Percentiles rank a stretch among this genome's conserved stretches.
These are phyloP conservation scores for Trichoderma sp. DNA, from an alignment of 2,329 filamentous ascomycete genomes.

Conservation along the genomic window DNA sequence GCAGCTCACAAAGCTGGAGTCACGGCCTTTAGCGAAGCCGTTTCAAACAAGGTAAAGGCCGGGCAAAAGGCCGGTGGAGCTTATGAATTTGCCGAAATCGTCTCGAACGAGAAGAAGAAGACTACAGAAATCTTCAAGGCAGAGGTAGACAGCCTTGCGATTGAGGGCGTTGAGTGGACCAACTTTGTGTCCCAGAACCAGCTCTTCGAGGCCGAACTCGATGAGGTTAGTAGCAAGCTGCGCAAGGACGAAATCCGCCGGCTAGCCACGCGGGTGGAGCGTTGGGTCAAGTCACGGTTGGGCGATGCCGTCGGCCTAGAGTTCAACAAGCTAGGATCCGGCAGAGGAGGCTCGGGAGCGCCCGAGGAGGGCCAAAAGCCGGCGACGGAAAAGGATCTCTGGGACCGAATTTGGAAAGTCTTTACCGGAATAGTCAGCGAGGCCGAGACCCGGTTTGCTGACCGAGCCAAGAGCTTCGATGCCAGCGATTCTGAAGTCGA, in stretches of 20 bases:
- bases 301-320: constrained; percentile 86
- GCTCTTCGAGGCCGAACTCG: constrained; percentile 85
- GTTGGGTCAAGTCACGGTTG: constrained; percentile 87
- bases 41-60: constrained; percentile 79
- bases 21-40: constrained; percentile 78
- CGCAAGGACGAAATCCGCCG: constrained; percentile 96
- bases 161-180: constrained; percentile 82
- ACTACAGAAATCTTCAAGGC: constrained; percentile 72
- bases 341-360: constrained; percentile 76
- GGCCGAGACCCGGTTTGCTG: constrained; percentile 80
- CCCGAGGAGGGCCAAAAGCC: constrained; percentile 75
- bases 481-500: constrained; percentile 88
- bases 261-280: constrained; percentile 83
- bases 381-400: constrained; percentile 75
- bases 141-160: constrained; percentile 69
- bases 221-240: constrained; percentile 79
- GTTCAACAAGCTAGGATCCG: constrained; percentile 93
- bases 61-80: constrained; percentile 87
- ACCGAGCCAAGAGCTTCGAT: constrained; percentile 89
- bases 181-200: constrained; percentile 77
- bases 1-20: constrained; percentile 90
- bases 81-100: constrained; percentile 96
- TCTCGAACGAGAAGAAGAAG: constrained; percentile 74
- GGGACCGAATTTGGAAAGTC: constrained; percentile 90
- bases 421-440: constrained; percentile 81